Conservation (phyloP, 495 filamentous ascomycete genomes). For the Lophium mytilinum region DNA sequence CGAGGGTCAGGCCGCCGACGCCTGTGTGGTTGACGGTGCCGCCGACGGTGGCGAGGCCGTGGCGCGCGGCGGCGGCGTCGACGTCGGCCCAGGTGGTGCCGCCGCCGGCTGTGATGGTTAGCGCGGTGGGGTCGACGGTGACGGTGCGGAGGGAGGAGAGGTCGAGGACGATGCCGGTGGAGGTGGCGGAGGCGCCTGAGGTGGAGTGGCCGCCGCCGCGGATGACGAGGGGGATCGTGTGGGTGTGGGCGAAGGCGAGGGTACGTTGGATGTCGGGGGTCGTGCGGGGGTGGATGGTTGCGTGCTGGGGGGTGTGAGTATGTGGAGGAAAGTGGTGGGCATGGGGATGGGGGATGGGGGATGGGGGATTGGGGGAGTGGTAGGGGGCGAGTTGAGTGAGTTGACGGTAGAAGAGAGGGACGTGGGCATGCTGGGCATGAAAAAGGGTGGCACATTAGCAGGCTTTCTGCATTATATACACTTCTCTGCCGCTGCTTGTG, state of each 20-base stretch:
- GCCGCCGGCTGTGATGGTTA: slow-evolving; percentile 44
- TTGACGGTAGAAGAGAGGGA: no score
- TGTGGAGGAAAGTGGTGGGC: no score
- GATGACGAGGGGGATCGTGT: slow-evolving; percentile 43
- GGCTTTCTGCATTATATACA: no score
- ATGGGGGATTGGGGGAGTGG: no score
- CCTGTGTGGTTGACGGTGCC: slow-evolving; percentile 53
- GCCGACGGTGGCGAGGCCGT: slow-evolving; percentile 48
- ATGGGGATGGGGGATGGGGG: no score
- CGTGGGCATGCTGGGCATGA: no score
- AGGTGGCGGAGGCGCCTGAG: slow-evolving; percentile 40
- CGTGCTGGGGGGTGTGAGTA: background rate
- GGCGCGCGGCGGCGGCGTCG: slow-evolving; percentile 40
- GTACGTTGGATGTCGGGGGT: slow-evolving; percentile 36
- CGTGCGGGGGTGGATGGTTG: slow-evolving; percentile 37
- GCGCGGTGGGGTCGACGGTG: slow-evolving; percentile 36
- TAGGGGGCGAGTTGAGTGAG: no score
- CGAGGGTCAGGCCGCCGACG: slow-evolving; percentile 49
- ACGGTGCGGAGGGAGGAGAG: slow-evolving; percentile 45
- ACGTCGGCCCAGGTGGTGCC: slow-evolving; percentile 51
- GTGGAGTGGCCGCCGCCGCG: slow-evolving; percentile 49
- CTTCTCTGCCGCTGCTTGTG: no score
- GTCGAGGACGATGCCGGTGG: slow-evolving; percentile 50
- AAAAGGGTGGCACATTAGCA: no score
- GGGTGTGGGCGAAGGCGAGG: slow-evolving; percentile 37